Conservation (phyloP, 352 stramenopile species). For the Phytopythium delawarense region DNA sequence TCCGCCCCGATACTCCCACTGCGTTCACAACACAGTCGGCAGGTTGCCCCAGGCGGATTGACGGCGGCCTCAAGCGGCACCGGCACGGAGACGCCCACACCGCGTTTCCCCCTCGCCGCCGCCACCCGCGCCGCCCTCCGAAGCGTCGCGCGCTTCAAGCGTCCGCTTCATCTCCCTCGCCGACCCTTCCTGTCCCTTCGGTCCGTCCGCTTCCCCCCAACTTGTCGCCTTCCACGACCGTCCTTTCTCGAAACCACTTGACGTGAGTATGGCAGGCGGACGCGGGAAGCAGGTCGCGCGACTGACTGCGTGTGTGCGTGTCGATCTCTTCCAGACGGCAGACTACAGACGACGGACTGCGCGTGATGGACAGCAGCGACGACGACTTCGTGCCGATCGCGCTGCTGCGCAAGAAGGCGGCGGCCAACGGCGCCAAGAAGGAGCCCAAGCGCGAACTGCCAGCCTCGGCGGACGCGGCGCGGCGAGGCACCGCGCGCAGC, state of each 20-base stretch:
- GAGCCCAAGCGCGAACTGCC: neutral
- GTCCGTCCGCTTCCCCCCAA: too few relatives aligned
- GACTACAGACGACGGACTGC: too few relatives aligned
- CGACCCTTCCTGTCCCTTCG: too few relatives aligned
- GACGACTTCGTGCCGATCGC: constrained; percentile 75
- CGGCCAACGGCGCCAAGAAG: constrained; percentile 11
- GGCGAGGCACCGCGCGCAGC: constrained; percentile 8
- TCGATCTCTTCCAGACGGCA: too few relatives aligned
- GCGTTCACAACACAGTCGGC: too few relatives aligned
- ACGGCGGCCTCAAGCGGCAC: neutral
- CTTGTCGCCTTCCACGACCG: neutral
- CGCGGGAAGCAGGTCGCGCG: too few relatives aligned
- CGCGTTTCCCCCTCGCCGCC: neutral
- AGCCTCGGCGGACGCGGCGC: neutral
- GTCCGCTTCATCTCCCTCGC: too few relatives aligned
- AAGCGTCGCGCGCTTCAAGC: neutral
- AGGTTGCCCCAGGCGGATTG: neutral
- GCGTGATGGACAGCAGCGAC: constrained; percentile 64
- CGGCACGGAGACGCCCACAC: neutral
- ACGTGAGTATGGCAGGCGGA: neutral
- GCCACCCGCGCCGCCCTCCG: neutral
- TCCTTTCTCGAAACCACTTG: constrained; percentile 3
- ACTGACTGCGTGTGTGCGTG: neutral
- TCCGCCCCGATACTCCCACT: neutral
- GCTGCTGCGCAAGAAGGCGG: constrained; percentile 53